These are phyloP conservation scores for Acanthamoeba healyi DNA, from an alignment of 208 protist genomes.

Conservation along the genomic window DNA sequence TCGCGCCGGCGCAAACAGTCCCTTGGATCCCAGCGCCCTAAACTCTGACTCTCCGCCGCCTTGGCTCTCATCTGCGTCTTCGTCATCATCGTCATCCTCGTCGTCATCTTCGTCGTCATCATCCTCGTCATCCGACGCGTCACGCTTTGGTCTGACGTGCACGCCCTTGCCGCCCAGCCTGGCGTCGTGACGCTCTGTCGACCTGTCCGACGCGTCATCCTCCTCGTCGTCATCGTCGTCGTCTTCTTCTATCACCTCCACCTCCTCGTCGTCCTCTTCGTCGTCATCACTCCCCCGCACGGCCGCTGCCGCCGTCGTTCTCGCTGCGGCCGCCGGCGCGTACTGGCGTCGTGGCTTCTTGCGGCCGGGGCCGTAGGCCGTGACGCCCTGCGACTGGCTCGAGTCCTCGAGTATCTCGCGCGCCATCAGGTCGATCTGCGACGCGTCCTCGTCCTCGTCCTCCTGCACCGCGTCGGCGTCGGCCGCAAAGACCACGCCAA, in stretches of 20 bases:
- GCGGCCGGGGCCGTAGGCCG: not conserved
- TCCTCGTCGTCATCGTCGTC: not conserved
- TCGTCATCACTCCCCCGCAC: not conserved
- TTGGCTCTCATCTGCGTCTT: not conserved
- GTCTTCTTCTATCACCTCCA: not conserved
- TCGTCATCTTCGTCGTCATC: not conserved
- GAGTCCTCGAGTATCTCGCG: conserved; percentile 1
- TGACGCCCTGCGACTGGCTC: conserved; percentile 46
- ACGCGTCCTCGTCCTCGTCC: not conserved
- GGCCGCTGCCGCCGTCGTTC: not conserved
- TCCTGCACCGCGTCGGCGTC: not conserved
- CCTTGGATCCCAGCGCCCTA: not conserved
- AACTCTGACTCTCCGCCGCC: not conserved
- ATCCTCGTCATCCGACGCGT: not conserved
- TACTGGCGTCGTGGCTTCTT: conserved; percentile 9
- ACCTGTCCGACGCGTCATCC: not conserved
- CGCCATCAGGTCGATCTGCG: not conserved
- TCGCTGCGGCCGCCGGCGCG: not conserved
- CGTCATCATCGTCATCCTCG: not conserved
- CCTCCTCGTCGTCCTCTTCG: not conserved
- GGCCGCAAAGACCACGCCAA: not conserved
- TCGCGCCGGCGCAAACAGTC: not conserved
- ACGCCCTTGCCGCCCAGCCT: not conserved
- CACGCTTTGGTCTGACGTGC: not conserved
- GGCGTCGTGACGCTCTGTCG: too few relatives aligned